These are phyloP conservation scores for Musa itinerans DNA, from an alignment of 176 grass and related monocot species.

Conservation along the genomic window DNA sequence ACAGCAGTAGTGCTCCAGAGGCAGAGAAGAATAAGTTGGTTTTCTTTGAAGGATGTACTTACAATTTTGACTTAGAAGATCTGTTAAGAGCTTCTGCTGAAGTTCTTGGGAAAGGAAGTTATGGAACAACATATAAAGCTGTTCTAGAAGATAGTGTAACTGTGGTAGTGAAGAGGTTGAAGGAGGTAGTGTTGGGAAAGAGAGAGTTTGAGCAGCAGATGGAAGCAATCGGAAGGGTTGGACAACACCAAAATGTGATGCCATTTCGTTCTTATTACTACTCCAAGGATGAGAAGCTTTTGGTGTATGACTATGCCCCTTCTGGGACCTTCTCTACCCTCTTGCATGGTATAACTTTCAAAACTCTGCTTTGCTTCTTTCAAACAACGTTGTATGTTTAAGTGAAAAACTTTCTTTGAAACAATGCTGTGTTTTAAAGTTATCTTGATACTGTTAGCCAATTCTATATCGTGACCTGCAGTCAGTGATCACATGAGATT, in stretches of 20 bases:
- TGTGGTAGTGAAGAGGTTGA: slow-evolving; percentile 9
- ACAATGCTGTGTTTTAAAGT: no score
- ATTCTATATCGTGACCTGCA: no score
- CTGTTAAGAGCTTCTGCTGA: slow-evolving; percentile 16
- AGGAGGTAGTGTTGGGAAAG: slow-evolving; percentile 5
- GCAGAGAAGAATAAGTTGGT: slow-evolving; percentile 14
- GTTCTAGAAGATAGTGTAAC: slow-evolving; percentile 13
- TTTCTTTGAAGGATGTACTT: slow-evolving; percentile 7
- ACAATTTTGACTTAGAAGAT: slow-evolving; percentile 17
- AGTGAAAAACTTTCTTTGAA: no score
- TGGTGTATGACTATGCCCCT: slow-evolving; percentile 10
- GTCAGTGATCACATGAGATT: no score
- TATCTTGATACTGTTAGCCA: no score
- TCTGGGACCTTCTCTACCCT: slow-evolving; percentile 6
- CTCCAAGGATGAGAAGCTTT: slow-evolving; percentile 19
- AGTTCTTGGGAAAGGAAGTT: slow-evolving; percentile 9
- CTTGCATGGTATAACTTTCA: slow-evolving; percentile 11
- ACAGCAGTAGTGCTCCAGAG: slow-evolving; percentile 7
- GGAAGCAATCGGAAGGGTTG: slow-evolving; percentile 8
- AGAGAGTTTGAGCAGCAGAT: slow-evolving; percentile 15
- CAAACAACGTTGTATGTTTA: no score
- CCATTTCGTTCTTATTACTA: slow-evolving; percentile 15
- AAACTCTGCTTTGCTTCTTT: no score
- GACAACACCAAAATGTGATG: neutral
- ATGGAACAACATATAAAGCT: slow-evolving; percentile 10